Evolutionary conservation across 495 filamentous ascomycete species (phyloP).

Genomic region (Penicillium malachiteum): DNA sequence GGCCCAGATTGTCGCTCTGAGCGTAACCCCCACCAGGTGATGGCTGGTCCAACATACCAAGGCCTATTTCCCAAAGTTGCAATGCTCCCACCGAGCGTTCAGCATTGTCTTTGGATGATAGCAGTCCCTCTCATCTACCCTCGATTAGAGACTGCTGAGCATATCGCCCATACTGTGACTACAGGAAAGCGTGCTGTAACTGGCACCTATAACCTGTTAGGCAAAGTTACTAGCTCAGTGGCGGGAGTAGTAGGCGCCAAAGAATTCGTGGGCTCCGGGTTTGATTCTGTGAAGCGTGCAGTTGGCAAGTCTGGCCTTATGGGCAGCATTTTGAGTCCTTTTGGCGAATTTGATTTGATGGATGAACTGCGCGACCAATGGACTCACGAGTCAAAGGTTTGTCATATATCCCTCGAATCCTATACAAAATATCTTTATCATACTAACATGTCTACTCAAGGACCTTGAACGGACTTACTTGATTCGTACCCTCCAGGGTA

Average conservation of each 20-base stretch:
- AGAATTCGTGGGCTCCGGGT: slow-evolving; percentile 84
- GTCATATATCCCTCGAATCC: too few relatives aligned
- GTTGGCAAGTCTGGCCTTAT: slow-evolving; percentile 94
- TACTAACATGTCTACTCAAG: slow-evolving; percentile 30
- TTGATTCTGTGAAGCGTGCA: slow-evolving; percentile 90
- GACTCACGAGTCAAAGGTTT: slow-evolving; percentile 92
- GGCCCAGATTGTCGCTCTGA: slow-evolving; percentile 91
- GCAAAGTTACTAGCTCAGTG: slow-evolving; percentile 89
- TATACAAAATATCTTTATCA: too few relatives aligned
- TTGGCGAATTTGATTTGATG: slow-evolving; percentile 93
- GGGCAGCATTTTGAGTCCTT: slow-evolving; percentile 90
- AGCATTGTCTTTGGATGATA: slow-evolving; percentile 95
- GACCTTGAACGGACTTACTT: slow-evolving; percentile 96
- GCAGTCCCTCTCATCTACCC: slow-evolving; percentile 90
- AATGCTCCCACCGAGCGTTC: slow-evolving; percentile 84
- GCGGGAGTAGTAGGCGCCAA: slow-evolving; percentile 95
- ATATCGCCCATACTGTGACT: slow-evolving; percentile 82
- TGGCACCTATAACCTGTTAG: slow-evolving; percentile 89
- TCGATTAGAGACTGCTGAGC: slow-evolving; percentile 85
- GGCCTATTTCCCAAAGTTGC: slow-evolving; percentile 95
- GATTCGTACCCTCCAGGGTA: slow-evolving; percentile 91
- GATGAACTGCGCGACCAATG: slow-evolving; percentile 95
- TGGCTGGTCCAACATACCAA: slow-evolving; percentile 96
- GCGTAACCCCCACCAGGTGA: slow-evolving; percentile 83
- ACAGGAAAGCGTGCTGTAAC: slow-evolving; percentile 96